phyloP scores from a whole-genome alignment of 805 yeast genomes.

The Wickerhamiella sergipiensis region DNA sequence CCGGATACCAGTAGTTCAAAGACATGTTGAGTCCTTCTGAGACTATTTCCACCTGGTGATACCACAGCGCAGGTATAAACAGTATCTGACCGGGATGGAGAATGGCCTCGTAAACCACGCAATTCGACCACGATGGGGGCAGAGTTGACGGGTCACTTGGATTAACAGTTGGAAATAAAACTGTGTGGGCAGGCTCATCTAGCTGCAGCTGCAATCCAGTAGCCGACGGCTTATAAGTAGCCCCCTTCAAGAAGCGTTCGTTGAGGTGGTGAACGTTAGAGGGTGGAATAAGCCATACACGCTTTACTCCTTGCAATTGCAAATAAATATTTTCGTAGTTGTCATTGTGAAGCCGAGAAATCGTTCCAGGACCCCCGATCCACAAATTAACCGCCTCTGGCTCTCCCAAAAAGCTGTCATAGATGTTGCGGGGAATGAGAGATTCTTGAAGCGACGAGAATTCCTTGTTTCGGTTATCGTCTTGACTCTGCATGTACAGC shows the following conservation, averaged over 20 bases:
- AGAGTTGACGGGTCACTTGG: constrained; percentile 15
- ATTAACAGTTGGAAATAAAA: constrained; percentile 23
- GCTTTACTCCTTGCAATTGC: constrained; percentile 25
- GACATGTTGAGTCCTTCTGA: constrained; percentile 16
- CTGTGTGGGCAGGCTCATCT: constrained; percentile 9
- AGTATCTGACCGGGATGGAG: constrained; percentile 26
- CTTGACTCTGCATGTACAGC: constrained; percentile 28
- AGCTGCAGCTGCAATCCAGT: constrained; percentile 9
- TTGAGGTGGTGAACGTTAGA: constrained; percentile 19
- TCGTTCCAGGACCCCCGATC: constrained; percentile 23
- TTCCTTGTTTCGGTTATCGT: constrained; percentile 23
- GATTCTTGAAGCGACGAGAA: constrained; percentile 9
- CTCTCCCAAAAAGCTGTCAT: constrained; percentile 14
- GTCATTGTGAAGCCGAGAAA: constrained; percentile 25
- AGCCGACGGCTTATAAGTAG: constrained; percentile 17
- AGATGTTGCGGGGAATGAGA: constrained; percentile 12
- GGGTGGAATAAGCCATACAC: constrained; percentile 26
- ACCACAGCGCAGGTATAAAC: constrained; percentile 30
- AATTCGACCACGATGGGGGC: background rate
- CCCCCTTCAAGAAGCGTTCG: constrained; percentile 21
- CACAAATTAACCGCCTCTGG: constrained; percentile 29
- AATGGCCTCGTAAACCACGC: constrained; percentile 19
- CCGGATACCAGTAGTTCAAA: constrained; percentile 24
- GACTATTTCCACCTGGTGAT: constrained; percentile 26
- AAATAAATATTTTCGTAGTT: constrained; percentile 27